Conservation (phyloP, 148 eudicot species). For the Chenopodium suecicum region DNA sequence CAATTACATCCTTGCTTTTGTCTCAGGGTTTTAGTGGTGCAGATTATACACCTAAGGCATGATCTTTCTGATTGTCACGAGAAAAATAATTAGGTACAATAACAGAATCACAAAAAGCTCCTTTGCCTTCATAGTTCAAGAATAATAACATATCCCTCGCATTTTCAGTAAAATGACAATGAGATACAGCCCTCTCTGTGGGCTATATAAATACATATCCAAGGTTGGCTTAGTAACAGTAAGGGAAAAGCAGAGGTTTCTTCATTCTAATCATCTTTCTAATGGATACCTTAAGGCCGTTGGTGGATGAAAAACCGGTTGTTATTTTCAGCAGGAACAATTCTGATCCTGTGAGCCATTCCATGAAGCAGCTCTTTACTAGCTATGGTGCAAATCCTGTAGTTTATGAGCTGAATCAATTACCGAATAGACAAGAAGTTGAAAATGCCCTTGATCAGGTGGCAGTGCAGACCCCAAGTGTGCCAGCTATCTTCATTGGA, state of each 20-base stretch:
- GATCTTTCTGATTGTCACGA: background rate
- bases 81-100: background rate
- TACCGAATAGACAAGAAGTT: conserved; percentile 42
- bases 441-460: conserved; percentile 38
- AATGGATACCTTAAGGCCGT: conserved; percentile 39
- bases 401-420: conserved; percentile 54
- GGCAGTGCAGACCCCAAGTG: conserved; percentile 27
- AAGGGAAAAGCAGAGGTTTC: too few species aligned
- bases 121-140: background rate
- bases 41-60: background rate
- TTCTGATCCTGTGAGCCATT: conserved; percentile 44
- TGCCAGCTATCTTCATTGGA: conserved; percentile 59
- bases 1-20: background rate
- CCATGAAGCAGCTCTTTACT: conserved; percentile 40
- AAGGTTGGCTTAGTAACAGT: too few species aligned
- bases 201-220: background rate
- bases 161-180: background rate
- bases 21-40: background rate
- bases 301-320: conserved; percentile 48
- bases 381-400: conserved; percentile 57
- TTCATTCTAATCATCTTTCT: background rate
- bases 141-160: background rate
- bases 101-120: conserved; percentile 22
- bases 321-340: conserved; percentile 56
- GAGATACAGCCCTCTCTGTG: background rate